phyloP scores from a whole-genome alignment of 1,139 yeast genomes.

The Suhomyces yuchorum region DNA sequence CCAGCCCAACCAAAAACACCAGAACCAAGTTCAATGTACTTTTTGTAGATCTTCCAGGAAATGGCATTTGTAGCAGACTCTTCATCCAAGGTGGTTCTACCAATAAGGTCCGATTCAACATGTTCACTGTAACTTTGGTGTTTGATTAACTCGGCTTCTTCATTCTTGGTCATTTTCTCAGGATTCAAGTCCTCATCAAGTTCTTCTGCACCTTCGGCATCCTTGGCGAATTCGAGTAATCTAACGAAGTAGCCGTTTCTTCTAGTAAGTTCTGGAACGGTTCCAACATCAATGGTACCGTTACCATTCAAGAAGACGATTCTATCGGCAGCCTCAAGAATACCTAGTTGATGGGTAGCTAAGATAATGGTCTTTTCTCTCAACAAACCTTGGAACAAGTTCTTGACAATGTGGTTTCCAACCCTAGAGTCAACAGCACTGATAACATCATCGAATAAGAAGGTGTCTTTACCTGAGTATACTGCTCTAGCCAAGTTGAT shows the following conservation, averaged over 20 bases:
- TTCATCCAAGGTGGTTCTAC: slow-evolving; percentile 38
- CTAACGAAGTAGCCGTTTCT: slow-evolving; percentile 30
- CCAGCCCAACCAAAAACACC: slow-evolving; percentile 45
- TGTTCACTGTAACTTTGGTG: slow-evolving; percentile 11
- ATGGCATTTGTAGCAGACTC: slow-evolving; percentile 43
- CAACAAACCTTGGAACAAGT: slow-evolving; percentile 36
- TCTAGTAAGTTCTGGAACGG: slow-evolving; percentile 28
- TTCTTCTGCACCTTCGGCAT: slow-evolving; percentile 5
- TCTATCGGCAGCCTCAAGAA: slow-evolving; percentile 36
- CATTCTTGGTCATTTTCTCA: slow-evolving; percentile 7
- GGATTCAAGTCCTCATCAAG: slow-evolving; percentile 5
- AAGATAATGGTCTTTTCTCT: slow-evolving; percentile 33
- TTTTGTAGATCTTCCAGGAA: slow-evolving; percentile 33
- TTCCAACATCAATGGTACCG: slow-evolving; percentile 38
- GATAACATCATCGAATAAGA: slow-evolving; percentile 45
- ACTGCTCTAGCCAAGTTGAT: slow-evolving; percentile 47
- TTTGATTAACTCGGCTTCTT: slow-evolving; percentile 11
- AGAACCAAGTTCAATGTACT: slow-evolving; percentile 60
- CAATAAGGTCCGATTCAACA: slow-evolving; percentile 12
- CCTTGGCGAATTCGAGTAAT: slow-evolving; percentile 28
- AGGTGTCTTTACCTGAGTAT: slow-evolving; percentile 35
- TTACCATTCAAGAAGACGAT: slow-evolving; percentile 37
- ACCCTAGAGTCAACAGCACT: slow-evolving; percentile 47
- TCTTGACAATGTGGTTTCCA: slow-evolving; percentile 39
- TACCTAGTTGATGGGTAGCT: slow-evolving; percentile 43